phyloP scores from a whole-genome alignment of 1,284 basidiomycete species.

The Prillingera fragicola region DNA sequence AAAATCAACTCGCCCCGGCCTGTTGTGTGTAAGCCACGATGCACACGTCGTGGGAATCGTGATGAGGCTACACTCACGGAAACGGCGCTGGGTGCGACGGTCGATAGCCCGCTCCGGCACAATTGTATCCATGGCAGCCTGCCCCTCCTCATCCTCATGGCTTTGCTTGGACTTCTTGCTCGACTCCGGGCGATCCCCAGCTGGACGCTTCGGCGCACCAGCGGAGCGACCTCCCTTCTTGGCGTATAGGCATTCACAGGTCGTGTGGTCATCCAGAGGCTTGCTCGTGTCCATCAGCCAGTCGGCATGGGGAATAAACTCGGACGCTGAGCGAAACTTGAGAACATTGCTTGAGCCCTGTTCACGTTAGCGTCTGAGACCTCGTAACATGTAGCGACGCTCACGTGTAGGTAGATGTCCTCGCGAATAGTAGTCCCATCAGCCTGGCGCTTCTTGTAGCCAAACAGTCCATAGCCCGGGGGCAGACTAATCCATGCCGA shows the following conservation, averaged over 20 bases:
- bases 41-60: too few relatives aligned
- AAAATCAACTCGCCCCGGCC: conserved; percentile 40
- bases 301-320: conserved; percentile 32
- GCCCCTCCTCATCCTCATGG: too few relatives aligned
- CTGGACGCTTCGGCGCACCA: conserved; percentile 7
- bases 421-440: conserved; percentile 16
- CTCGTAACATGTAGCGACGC: not conserved
- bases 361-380: conserved; percentile 1
- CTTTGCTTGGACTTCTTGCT: not conserved
- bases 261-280: conserved; percentile 26
- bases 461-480: conserved; percentile 30
- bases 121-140: not conserved
- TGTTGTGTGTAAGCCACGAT: conserved; percentile 5
- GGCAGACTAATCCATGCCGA: conserved; percentile 25
- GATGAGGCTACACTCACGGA: conserved; percentile 3
- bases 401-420: conserved; percentile 35
- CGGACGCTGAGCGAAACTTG: conserved; percentile 24
- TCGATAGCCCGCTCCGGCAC: conserved; percentile 17
- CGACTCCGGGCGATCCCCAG: not conserved
- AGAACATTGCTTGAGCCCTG: conserved; percentile 25
- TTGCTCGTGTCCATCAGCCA: conserved; percentile 34
- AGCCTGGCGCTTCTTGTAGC: conserved; percentile 23
- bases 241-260: not conserved
- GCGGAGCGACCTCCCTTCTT: conserved; percentile 3
- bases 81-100: conserved; percentile 10